These are phyloP conservation scores for Gracilariopsis chorda DNA, from an alignment of 23 red algal species.

Conservation along the genomic window DNA sequence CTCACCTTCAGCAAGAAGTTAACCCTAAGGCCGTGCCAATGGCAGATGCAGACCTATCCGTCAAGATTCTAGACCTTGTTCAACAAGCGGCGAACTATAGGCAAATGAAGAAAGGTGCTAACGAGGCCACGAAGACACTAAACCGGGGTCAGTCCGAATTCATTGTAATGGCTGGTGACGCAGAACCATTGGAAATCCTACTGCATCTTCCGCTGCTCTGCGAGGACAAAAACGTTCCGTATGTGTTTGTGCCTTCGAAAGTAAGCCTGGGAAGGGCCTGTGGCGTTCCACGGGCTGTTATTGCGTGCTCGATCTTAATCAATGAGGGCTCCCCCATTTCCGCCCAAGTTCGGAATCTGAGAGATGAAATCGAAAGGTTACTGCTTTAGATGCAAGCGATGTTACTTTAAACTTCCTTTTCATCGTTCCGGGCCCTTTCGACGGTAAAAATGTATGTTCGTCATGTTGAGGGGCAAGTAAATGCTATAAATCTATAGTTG, in stretches of 20 bases:
- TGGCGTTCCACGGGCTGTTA: slow-evolving; percentile 89
- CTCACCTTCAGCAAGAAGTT: neutral
- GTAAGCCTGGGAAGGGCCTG: slow-evolving; percentile 88
- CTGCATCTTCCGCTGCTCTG: slow-evolving; percentile 91
- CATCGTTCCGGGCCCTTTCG: neutral
- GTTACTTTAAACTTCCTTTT: neutral
- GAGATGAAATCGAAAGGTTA: slow-evolving; percentile 93
- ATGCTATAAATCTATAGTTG: neutral
- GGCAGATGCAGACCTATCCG: slow-evolving; percentile 83
- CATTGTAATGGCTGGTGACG: slow-evolving; percentile 94
- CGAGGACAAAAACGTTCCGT: slow-evolving; percentile 99
- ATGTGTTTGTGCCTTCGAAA: slow-evolving; percentile 97
- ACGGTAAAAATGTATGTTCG: neutral
- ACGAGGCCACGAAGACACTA: slow-evolving; percentile 96
- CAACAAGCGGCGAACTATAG: slow-evolving; percentile 96
- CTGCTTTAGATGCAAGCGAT: slow-evolving; percentile 59
- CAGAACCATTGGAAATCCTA: slow-evolving; percentile 94
- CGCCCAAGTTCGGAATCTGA: slow-evolving; percentile 66
- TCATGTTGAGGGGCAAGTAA: no score
- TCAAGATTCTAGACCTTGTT: slow-evolving; percentile 96
- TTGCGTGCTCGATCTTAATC: slow-evolving; percentile 84
- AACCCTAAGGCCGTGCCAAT: slow-evolving; percentile 94
- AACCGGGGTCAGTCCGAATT: slow-evolving; percentile 95
- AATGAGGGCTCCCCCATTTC: slow-evolving; percentile 82
- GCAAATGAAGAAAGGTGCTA: slow-evolving; percentile 97